These are phyloP conservation scores for Plicaturopsis crispa DNA, from an alignment of 768 basidiomycete genomes.

Conservation along the genomic window DNA sequence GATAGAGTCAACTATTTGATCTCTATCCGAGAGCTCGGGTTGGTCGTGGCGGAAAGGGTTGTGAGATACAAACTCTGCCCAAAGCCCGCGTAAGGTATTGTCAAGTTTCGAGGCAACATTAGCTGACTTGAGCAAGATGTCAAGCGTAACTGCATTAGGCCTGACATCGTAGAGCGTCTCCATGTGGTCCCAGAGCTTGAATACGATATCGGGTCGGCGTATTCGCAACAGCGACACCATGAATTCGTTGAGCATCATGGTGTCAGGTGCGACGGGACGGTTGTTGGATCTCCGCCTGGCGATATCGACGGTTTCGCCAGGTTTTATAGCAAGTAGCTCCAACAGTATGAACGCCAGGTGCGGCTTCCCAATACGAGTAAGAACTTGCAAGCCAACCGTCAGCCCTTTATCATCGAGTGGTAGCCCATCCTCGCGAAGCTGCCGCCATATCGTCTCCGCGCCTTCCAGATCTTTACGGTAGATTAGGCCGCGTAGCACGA, in stretches of 20 bases:
- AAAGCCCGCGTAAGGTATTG: conserved; percentile 39
- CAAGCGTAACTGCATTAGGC: conserved; percentile 50
- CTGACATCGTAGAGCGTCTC: conserved; percentile 45
- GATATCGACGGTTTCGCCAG: conserved; percentile 10
- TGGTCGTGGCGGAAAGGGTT: conserved; percentile 23
- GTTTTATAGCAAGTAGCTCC: conserved; percentile 27
- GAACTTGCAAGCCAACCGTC: conserved; percentile 40
- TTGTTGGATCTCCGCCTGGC: conserved; percentile 10
- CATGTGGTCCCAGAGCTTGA: conserved; percentile 65
- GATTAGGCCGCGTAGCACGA: conserved; percentile 47
- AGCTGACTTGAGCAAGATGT: conserved; percentile 54
- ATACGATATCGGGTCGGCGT: conserved; percentile 54
- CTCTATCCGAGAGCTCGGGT: conserved; percentile 11
- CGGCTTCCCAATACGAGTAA: conserved; percentile 34
- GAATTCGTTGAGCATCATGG: conserved; percentile 32
- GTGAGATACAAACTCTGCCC: conserved; percentile 35
- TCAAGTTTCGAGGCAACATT: conserved; percentile 44
- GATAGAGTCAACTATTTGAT: conserved; percentile 20
- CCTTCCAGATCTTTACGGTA: conserved; percentile 28
- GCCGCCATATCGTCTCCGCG: conserved; percentile 38
- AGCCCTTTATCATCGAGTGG: conserved; percentile 40
- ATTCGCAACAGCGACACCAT: conserved; percentile 40
- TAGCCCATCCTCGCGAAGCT: conserved; percentile 25
- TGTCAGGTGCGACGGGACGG: conserved; percentile 13
- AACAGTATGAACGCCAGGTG: conserved; percentile 45